These are phyloP conservation scores for Pyrenochaeta sp. DNA, from an alignment of 2,329 filamentous ascomycete genomes.

Conservation along the genomic window DNA sequence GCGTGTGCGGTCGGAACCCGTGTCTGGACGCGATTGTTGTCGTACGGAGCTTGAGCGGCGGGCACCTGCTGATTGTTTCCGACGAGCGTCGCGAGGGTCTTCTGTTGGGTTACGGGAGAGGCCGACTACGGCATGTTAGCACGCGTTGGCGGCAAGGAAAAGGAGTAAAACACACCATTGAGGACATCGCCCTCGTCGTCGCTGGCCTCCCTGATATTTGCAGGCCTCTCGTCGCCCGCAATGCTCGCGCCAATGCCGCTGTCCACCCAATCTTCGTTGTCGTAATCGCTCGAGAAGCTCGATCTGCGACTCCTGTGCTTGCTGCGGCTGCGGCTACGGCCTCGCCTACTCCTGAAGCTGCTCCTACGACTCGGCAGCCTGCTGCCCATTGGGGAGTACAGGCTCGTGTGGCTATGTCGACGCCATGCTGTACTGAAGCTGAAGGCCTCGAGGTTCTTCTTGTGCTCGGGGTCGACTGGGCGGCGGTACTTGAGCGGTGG, in stretches of 20 bases:
- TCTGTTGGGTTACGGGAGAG: slow-evolving; percentile 46
- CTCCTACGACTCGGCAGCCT: slow-evolving; percentile 53
- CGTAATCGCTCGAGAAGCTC: slow-evolving; percentile 45
- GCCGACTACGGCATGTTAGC: slow-evolving; percentile 40
- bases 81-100: slow-evolving; percentile 39
- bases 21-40: slow-evolving; percentile 33
- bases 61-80: slow-evolving; percentile 34
- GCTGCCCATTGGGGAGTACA: slow-evolving; percentile 60
- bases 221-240: slow-evolving; percentile 38
- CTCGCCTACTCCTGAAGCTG: slow-evolving; percentile 43
- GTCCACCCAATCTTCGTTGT: slow-evolving; percentile 51
- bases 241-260: slow-evolving; percentile 48
- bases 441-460: slow-evolving; percentile 59
- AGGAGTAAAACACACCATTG: slow-evolving; percentile 51
- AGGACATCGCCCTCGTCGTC: slow-evolving; percentile 56
- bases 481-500: slow-evolving; percentile 60
- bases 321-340: slow-evolving; percentile 41
- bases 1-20: slow-evolving; percentile 36
- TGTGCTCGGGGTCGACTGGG: slow-evolving; percentile 60
- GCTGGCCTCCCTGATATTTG: slow-evolving; percentile 52
- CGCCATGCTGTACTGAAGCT: slow-evolving; percentile 58
- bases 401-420: slow-evolving; percentile 53
- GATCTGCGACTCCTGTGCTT: slow-evolving; percentile 44
- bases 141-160: slow-evolving; percentile 7
- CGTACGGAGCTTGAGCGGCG: slow-evolving; percentile 39